Percentiles rank a stretch among this genome's conserved stretches.
Conservation (phyloP, 169 alveolate genomes). For the Plasmodium coatneyi region DNA sequence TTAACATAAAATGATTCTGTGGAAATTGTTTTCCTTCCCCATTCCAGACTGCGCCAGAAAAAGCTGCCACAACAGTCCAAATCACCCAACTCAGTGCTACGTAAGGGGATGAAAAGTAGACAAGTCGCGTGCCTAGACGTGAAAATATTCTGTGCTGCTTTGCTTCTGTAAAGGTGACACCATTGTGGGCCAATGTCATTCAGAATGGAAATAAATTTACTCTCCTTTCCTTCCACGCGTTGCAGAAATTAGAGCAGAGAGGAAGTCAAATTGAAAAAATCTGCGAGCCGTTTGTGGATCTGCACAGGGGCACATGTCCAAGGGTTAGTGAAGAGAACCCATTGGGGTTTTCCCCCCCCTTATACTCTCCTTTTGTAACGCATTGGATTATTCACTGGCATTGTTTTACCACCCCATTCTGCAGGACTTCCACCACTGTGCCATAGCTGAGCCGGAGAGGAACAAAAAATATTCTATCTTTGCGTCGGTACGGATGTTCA, state of each 20-base stretch:
- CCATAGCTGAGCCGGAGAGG: conserved; percentile 59
- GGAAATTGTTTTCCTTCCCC: background rate
- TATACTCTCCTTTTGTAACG: background rate
- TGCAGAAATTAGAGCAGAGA: conserved; percentile 48
- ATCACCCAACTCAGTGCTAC: conserved; percentile 45
- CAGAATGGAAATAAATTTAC: no score
- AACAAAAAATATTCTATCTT: conserved; percentile 39
- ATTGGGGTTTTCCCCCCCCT: background rate
- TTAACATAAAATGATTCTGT: background rate
- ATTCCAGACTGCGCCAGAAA: conserved; percentile 13
- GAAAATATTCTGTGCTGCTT: background rate
- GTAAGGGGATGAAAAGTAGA: conserved; percentile 3
- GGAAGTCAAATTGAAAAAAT: conserved; percentile 27
- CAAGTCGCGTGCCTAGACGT: background rate
- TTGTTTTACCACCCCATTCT: background rate
- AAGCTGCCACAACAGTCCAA: conserved; percentile 14
- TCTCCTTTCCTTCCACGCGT: background rate
- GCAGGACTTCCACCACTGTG: conserved; percentile 37
- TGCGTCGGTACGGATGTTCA: background rate
- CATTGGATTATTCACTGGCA: background rate
- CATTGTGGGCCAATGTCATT: background rate
- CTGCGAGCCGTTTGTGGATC: conserved; percentile 33
- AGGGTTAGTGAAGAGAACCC: background rate
- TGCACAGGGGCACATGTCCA: conserved; percentile 26
- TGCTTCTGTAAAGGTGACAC: background rate